phyloP scores from a whole-genome alignment of 2,329 filamentous ascomycete species.

The Aspergillus eucalypticola region DNA sequence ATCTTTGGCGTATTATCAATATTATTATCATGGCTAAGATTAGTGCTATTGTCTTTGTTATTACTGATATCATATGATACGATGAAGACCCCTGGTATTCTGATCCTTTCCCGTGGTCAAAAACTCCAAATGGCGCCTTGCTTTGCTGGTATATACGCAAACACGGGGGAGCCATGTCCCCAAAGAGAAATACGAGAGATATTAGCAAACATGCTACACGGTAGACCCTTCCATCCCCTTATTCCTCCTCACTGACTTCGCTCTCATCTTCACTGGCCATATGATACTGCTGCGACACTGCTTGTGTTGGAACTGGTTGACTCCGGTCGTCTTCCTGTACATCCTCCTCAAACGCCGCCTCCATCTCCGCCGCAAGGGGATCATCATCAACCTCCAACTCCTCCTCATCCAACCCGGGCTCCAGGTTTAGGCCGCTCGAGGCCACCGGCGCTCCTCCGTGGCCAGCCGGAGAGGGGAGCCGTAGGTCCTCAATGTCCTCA shows the following conservation, averaged over 20 bases:
- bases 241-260: conserved; percentile 68
- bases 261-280: conserved; percentile 57
- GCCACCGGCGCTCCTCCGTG: conserved; percentile 20
- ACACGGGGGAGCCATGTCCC: not conserved
- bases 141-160: conserved; percentile 17
- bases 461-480: conserved; percentile 40
- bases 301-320: conserved; percentile 30
- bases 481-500: conserved; percentile 41
- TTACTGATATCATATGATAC: not conserved
- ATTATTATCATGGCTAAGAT: no score
- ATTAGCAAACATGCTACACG: no score
- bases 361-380: conserved; percentile 59
- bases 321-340: conserved; percentile 43
- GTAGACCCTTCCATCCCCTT: conserved; percentile 19
- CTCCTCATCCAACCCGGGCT: conserved; percentile 24
- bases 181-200: no score
- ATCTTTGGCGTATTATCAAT: not conserved
- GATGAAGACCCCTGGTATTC: not conserved
- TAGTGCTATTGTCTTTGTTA: not conserved
- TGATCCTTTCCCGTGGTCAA: conserved; percentile 6
- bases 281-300: conserved; percentile 32
- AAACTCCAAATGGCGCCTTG: conserved; percentile 21
- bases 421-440: conserved; percentile 14
- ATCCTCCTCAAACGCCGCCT: conserved; percentile 53
- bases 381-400: conserved; percentile 49